Conservation (phyloP, 2,329 filamentous ascomycete species). For the Paraconiothyrium sp. region DNA sequence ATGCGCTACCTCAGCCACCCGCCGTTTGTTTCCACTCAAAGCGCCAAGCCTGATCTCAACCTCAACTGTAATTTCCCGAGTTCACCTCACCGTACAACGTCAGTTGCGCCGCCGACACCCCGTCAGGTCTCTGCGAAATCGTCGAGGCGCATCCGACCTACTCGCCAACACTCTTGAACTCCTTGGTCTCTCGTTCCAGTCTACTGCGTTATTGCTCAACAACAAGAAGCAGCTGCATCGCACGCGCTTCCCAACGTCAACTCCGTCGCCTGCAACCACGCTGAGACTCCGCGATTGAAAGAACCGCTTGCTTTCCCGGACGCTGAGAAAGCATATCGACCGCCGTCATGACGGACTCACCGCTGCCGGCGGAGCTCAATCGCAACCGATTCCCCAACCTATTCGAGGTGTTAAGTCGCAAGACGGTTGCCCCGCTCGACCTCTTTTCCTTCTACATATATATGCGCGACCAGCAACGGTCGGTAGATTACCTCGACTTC, state of each 20-base stretch:
- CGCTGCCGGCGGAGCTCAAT: slow-evolving; percentile 35
- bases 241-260: slow-evolving; percentile 5
- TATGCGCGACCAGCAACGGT: slow-evolving; percentile 98
- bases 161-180: slow-evolving; percentile 16
- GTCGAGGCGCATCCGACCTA: slow-evolving; percentile 20
- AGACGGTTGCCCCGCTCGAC: slow-evolving; percentile 94
- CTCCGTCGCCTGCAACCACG: not conserved
- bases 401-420: slow-evolving; percentile 92
- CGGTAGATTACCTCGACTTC: slow-evolving; percentile 97
- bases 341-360: slow-evolving; percentile 38
- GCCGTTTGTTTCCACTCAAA: slow-evolving; percentile 36
- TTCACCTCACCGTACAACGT: slow-evolving; percentile 31
- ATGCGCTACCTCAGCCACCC: slow-evolving; percentile 37
- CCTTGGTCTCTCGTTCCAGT: slow-evolving; percentile 31
- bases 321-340: slow-evolving; percentile 9
- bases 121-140: slow-evolving; percentile 12
- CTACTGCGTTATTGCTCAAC: slow-evolving; percentile 16
- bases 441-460: slow-evolving; percentile 99
- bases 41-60: slow-evolving; percentile 43
- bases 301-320: slow-evolving; percentile 22
- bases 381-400: slow-evolving; percentile 92
- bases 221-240: slow-evolving; percentile 6
- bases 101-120: slow-evolving; percentile 27
- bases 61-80: slow-evolving; percentile 47
- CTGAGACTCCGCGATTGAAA: slow-evolving; percentile 23